Evolutionary conservation across 1,284 basidiomycete genomes (phyloP).

Genomic region (Ganoderma meredithae): DNA sequence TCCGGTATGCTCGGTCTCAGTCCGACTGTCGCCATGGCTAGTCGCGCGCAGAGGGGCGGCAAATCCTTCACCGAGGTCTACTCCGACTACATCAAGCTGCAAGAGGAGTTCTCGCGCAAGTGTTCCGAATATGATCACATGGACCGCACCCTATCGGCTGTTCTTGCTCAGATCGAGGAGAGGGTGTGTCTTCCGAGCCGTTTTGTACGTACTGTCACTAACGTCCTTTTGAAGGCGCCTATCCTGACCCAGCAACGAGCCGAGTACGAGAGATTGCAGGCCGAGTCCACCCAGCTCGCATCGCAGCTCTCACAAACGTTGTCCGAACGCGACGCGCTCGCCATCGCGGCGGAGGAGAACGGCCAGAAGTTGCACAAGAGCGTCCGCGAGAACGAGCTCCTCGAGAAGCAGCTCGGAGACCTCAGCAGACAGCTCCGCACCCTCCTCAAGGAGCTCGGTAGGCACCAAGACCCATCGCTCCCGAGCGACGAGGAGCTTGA

Average conservation of each 20-base stretch:
- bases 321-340: constrained; percentile 67
- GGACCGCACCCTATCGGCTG: constrained; percentile 74
- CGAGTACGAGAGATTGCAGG: constrained; percentile 83
- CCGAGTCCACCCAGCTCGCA: constrained; percentile 83
- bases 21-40: constrained; percentile 87
- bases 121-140: constrained; percentile 84
- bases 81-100: constrained; percentile 84
- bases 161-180: constrained; percentile 89
- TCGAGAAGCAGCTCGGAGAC: constrained; percentile 85
- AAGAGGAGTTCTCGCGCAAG: constrained; percentile 83
- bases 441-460: constrained; percentile 81
- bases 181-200: constrained; percentile 59
- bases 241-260: constrained; percentile 85
- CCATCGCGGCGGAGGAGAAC: constrained; percentile 57
- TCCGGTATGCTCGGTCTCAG: constrained; percentile 73
- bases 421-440: constrained; percentile 87
- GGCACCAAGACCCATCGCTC: constrained; percentile 84
- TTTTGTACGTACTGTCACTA: constrained; percentile 8
- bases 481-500: constrained; percentile 78
- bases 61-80: constrained; percentile 93
- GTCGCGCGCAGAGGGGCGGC: constrained; percentile 77
- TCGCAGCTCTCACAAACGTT: constrained; percentile 79
- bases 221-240: constrained; percentile 68
- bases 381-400: constrained; percentile 71
- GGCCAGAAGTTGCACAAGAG: constrained; percentile 70